phyloP scores from a whole-genome alignment of 2,329 filamentous ascomycete species.

The Alternaria longipes region DNA sequence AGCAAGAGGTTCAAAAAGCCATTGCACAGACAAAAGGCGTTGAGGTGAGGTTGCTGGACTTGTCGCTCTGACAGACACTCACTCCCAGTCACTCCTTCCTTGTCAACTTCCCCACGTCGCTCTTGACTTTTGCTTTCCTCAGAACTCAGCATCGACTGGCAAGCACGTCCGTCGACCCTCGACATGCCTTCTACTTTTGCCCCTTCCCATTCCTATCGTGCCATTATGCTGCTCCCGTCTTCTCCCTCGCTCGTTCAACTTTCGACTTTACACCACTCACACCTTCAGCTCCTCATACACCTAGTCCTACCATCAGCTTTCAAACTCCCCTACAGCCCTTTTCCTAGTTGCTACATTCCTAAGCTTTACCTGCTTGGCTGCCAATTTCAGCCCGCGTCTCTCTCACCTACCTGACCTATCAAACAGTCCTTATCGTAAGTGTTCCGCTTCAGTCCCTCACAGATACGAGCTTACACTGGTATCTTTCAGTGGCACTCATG shows the following conservation, averaged over 20 bases:
- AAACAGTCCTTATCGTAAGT: neutral
- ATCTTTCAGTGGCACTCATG: conserved; percentile 36
- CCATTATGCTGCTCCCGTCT: neutral
- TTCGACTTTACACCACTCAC: neutral
- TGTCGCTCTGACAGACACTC: neutral
- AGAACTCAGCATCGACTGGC: neutral
- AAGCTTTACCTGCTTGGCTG: conserved; percentile 1
- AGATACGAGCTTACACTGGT: fast-evolving
- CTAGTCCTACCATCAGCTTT: conserved; percentile 1
- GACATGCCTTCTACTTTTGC: neutral
- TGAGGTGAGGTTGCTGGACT: neutral
- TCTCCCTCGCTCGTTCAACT: neutral
- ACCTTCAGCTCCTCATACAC: conserved; percentile 1
- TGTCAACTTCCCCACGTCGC: neutral
- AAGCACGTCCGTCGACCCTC: neutral
- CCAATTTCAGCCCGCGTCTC: neutral
- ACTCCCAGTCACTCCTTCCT: neutral
- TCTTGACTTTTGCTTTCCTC: neutral
- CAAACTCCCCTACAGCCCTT: conserved; percentile 4
- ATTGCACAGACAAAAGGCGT: neutral
- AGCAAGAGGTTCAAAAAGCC: neutral
- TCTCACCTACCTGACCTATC: conserved; percentile 2
- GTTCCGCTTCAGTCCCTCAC: neutral
- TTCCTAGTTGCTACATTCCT: neutral
- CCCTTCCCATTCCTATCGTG: neutral